phyloP scores from a whole-genome alignment of 768 basidiomycete species.

The Gymnopilus dilepis region DNA sequence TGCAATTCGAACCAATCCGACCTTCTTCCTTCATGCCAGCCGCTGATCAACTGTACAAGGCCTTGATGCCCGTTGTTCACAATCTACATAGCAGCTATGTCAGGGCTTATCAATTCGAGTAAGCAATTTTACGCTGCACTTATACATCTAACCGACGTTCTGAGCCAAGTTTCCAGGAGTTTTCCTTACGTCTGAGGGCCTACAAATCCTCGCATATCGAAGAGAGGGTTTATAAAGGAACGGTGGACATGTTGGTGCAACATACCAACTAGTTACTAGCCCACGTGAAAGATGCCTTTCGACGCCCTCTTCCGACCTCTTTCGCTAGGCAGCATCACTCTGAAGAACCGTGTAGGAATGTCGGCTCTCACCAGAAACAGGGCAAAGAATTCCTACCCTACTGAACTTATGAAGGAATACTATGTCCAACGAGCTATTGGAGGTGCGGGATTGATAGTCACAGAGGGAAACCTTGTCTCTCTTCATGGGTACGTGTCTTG shows the following conservation, averaged over 20 bases:
- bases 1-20: too few relatives aligned
- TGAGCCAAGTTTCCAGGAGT: neutral
- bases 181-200: too few relatives aligned
- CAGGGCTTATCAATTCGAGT: neutral
- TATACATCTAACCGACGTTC: neutral
- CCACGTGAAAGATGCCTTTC: slow-evolving; percentile 4
- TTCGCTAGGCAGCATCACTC: slow-evolving; percentile 38
- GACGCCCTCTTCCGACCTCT: slow-evolving; percentile 37
- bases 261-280: too few relatives aligned
- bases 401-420: slow-evolving; percentile 43
- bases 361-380: slow-evolving; percentile 49
- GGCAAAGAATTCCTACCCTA: slow-evolving; percentile 41
- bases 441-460: slow-evolving; percentile 44
- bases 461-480: slow-evolving; percentile 45
- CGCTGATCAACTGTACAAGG: neutral
- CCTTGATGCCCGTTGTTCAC: neutral
- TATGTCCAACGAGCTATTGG: slow-evolving; percentile 44
- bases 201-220: too few relatives aligned
- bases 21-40: too few relatives aligned
- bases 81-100: neutral
- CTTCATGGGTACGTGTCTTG: slow-evolving; percentile 45
- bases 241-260: too few relatives aligned
- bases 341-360: slow-evolving; percentile 46
- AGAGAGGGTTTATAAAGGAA: too few relatives aligned
- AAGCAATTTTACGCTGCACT: neutral